A percentile compares a stretch with the other conserved stretches of the same genome.
These are phyloP conservation scores for Penicillium sp. DNA, from an alignment of 2,329 filamentous ascomycete genomes.

Conservation along the genomic window DNA sequence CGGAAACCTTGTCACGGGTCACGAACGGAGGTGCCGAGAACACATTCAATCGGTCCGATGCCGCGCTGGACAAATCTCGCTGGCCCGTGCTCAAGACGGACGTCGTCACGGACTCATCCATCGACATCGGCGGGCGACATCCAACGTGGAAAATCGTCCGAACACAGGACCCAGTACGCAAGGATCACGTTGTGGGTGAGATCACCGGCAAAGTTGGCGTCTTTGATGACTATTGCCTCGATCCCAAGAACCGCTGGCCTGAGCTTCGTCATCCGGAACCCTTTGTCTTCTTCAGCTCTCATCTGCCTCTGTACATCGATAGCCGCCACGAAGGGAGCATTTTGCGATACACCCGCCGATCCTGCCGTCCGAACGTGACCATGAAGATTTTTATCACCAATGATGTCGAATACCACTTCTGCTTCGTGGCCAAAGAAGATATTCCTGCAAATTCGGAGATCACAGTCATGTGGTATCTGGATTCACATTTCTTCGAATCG, in stretches of 20 bases:
- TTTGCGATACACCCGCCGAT: slow-evolving; percentile 83
- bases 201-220: slow-evolving; percentile 72
- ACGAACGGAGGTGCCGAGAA: slow-evolving; percentile 61
- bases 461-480: slow-evolving; percentile 46
- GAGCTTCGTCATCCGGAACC: slow-evolving; percentile 56
- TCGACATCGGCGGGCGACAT: slow-evolving; percentile 50
- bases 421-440: slow-evolving; percentile 75
- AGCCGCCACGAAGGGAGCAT: slow-evolving; percentile 79
- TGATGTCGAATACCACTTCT: slow-evolving; percentile 79
- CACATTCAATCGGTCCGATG: slow-evolving; percentile 61
- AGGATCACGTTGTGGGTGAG: slow-evolving; percentile 58
- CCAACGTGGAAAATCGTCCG: slow-evolving; percentile 62
- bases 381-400: slow-evolving; percentile 80
- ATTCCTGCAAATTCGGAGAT: slow-evolving; percentile 55
- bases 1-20: slow-evolving; percentile 60
- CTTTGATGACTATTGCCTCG: slow-evolving; percentile 64
- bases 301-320: slow-evolving; percentile 87
- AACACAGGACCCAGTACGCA: slow-evolving; percentile 47
- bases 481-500: slow-evolving; percentile 35
- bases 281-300: slow-evolving; percentile 81
- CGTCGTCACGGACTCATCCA: slow-evolving; percentile 45
- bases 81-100: slow-evolving; percentile 50
- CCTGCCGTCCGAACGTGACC: slow-evolving; percentile 82
- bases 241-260: slow-evolving; percentile 61
- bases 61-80: slow-evolving; percentile 49